Evolutionary conservation across 306 rosid genomes (phyloP), one percentile per base, ranked within the genome.

Genomic region (Alnus rubra): DNA sequence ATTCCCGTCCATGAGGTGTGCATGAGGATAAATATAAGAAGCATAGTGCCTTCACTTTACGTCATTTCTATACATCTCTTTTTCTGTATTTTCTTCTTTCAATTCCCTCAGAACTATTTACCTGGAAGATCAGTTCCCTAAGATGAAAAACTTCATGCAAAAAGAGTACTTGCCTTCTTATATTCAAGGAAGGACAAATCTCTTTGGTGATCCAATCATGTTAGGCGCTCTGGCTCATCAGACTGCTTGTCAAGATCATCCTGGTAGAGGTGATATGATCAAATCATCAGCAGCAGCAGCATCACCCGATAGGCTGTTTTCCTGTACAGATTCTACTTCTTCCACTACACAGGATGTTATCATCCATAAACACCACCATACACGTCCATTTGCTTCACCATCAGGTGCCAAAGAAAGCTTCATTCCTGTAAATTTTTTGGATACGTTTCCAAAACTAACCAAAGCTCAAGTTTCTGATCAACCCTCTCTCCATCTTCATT

Each of bases 361-460:
- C 28, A 23, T 23, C 28, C 28, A 23, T 33, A 33, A 33, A 33
- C 37, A 33, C 2, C 2, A 42, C 69, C 76, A 31, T 72, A 68
- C 60, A 76, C 76, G 55, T 68, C 86, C 77, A 11, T 16, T 76
- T 76, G 0, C 76, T 77, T 47, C 80, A 68, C 44, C 77, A 71
- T 48, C 81, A 55, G 76, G 59, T 37, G 56, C 37, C 60, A 79
- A 82, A 71, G 83, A 74, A 54, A 76, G 70, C 65, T 85, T 83
- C n/a, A 65, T 80, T 50, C 97, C 94, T 65, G 77, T 90, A 74
- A 87, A 90, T 70, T 90, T 92, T 49, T 80, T 94, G 82, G 91
- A 94, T 74, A 81, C 92, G 13, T 88, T 94, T 69, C 92, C 98
- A 44, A 64, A 86, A 71, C 80, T 79, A 39, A 80, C 74, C 9